Percentiles rank a stretch among this genome's conserved stretches.
phyloP scores from a whole-genome alignment of 768 basidiomycete species.

The Baorangia bicolor region DNA sequence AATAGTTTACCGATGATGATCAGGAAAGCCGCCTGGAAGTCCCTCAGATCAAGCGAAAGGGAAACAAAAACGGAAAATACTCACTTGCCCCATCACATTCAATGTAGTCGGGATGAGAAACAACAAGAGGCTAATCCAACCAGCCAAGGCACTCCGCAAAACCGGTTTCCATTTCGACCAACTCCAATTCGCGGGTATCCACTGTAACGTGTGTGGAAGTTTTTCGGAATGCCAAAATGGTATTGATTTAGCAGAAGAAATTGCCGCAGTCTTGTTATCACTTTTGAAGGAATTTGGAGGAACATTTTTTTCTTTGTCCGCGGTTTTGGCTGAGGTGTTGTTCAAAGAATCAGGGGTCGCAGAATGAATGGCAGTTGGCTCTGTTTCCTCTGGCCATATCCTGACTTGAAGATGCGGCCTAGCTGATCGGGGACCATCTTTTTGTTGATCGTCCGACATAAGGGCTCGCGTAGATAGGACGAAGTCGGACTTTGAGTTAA shows the following conservation, averaged over 20 bases:
- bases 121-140: conserved; percentile 58
- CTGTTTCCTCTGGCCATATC: neutral
- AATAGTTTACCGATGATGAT: conserved; percentile 54
- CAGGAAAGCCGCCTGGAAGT: conserved; percentile 56
- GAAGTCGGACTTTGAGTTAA: too few relatives aligned
- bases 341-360: neutral
- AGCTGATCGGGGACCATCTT: neutral
- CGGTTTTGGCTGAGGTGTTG: neutral
- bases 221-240: neutral
- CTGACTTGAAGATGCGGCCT: conserved; percentile 11
- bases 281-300: neutral
- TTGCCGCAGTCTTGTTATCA: neutral
- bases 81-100: conserved; percentile 56
- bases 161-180: conserved; percentile 63
- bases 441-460: conserved; percentile 12
- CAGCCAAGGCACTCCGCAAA: conserved; percentile 59
- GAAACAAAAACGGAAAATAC: neutral
- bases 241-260: neutral
- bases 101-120: conserved; percentile 55
- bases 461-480: neutral
- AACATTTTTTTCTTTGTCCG: neutral
- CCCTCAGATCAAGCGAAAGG: neutral
- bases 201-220: conserved; percentile 40
- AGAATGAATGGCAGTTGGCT: neutral
- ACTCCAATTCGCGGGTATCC: conserved; percentile 58